Evolutionary conservation across 2,329 filamentous ascomycete species (phyloP), one percentile per base, ranked within the genome.

Genomic region (Aureobasidium sp.): DNA sequence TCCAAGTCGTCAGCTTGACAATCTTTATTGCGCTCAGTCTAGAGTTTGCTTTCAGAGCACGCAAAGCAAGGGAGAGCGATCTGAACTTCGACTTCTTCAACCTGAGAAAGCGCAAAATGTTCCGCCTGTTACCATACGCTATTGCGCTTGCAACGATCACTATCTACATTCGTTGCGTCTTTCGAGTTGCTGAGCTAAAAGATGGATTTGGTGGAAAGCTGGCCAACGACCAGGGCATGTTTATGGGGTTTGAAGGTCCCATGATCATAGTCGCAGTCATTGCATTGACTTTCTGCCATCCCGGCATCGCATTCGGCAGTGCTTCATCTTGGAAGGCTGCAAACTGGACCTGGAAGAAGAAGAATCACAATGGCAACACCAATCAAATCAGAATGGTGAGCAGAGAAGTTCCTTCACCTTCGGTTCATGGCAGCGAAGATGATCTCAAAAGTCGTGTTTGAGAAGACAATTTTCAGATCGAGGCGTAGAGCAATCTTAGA

Each of bases 1-100:
- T 77, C 59, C 79, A 81, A 62, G 77, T 81, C 27, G 71, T 70
- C 5, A 73, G 75, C 1, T 61, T 77, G 27, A 64, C 71, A 11
- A 66, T 74, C 57, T 79, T 77, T 57, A 65, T 71, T 5, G 59
- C 56, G 37, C 63, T 71, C 42, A 62, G 66, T 16, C 45, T 54
- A 37, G 68, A 71, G 27, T 72, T 66, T 44, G 47, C 42, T 7
- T 24, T 49, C 16, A 42, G 55, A 5, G 41, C 54, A 6, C n/a
- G 40, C 8, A 55, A 37, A 30, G 40, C 40, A 8, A 47, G 30
- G 16, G 54, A 41, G 17, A 24, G 41, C 21, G 47, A 56, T 3
- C 24, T 54, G 10, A 45, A 52, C 34, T 17, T 24, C 14, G 16
- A 21, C 6, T 56, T 47, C 42, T 19, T 30, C n/a, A 19, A 44